Conservation (phyloP, 2,329 filamentous ascomycete genomes). For the Fusarium sp. region DNA sequence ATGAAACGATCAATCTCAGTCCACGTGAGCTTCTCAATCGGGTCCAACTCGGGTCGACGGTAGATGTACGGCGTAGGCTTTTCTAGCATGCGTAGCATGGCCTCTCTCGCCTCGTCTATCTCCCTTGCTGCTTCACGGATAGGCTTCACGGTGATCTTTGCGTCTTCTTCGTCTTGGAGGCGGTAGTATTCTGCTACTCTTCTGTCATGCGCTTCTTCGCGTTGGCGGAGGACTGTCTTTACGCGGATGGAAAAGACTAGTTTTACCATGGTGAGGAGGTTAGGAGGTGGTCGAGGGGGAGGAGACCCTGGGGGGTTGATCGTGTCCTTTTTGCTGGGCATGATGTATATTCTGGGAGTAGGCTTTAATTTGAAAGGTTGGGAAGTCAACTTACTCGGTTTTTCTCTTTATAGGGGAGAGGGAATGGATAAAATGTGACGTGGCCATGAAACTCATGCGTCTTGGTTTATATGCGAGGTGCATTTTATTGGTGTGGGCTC, state of each 20-base stretch:
- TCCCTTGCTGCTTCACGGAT: neutral
- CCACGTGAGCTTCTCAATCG: neutral
- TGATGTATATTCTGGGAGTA: neutral
- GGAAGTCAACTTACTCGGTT: neutral
- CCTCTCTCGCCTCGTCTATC: neutral
- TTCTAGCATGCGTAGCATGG: neutral
- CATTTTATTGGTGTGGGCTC: neutral
- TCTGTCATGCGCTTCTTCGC: neutral
- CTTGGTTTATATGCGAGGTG: constrained; percentile 9
- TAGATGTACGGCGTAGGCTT: neutral
- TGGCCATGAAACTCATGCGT: neutral
- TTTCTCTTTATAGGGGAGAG: neutral
- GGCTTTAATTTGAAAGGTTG: neutral
- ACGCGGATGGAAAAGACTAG: constrained; percentile 14
- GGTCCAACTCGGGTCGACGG: neutral
- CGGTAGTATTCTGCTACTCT: constrained; percentile 6
- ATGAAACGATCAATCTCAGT: constrained; percentile 25
- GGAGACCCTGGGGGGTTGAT: neutral
- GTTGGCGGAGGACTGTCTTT: neutral
- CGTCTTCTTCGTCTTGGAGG: neutral
- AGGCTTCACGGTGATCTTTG: neutral
- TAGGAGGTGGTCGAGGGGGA: constrained; percentile 18
- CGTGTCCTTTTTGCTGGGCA: constrained; percentile 1
- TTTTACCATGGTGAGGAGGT: constrained; percentile 25
- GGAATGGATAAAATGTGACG: neutral